These are phyloP conservation scores for Podaxis carcinomalis DNA, from an alignment of 768 basidiomycete genomes.

Conservation along the genomic window DNA sequence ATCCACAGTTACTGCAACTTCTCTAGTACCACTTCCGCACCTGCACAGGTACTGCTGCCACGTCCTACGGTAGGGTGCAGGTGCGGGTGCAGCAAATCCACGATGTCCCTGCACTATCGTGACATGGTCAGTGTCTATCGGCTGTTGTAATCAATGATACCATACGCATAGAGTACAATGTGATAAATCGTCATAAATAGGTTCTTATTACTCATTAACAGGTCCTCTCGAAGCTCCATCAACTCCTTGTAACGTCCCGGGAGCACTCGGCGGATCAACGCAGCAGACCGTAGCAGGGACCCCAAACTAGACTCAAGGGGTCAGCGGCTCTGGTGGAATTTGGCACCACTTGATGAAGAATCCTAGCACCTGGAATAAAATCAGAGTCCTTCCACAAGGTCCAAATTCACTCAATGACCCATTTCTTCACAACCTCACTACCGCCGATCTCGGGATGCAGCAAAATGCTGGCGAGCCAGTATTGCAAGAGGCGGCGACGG, in stretches of 20 bases:
- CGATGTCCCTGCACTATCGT: no score
- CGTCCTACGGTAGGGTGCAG: no score
- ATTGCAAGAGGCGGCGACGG: slow-evolving; percentile 54
- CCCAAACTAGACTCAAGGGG: background rate
- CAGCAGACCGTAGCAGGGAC: background rate
- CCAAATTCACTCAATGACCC: slow-evolving; percentile 40
- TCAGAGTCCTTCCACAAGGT: no score
- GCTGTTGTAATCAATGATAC: background rate
- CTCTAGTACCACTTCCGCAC: no score
- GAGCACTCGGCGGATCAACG: background rate
- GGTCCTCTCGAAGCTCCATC: background rate
- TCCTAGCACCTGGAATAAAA: background rate
- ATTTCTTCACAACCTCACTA: slow-evolving; percentile 51
- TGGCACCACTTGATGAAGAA: background rate
- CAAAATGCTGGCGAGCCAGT: slow-evolving; percentile 61
- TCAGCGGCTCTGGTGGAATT: background rate
- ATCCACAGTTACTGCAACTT: no score
- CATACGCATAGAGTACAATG: background rate
- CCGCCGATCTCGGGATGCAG: slow-evolving; percentile 71
- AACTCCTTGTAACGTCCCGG: background rate
- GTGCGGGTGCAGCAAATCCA: no score
- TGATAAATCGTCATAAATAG: background rate
- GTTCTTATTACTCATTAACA: background rate
- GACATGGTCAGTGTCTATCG: background rate
- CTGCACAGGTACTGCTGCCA: no score